Conservation (phyloP, 352 stramenopile species). For the Sclerospora graminicola region DNA sequence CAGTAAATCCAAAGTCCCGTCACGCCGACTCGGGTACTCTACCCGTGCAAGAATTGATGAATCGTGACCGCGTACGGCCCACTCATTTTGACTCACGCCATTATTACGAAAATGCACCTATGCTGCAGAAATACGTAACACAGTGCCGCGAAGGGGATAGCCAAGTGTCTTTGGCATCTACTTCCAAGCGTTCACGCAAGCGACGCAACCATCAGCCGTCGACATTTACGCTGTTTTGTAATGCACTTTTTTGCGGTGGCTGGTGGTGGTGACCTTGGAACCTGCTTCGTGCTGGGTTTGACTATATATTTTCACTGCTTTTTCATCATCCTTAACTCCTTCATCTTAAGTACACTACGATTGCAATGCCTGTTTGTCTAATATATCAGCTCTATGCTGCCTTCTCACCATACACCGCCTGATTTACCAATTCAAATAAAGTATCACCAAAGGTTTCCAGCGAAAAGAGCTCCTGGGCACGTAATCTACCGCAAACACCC, state of each 20-base stretch:
- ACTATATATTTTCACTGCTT: conserved; percentile 7
- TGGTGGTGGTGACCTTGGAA: conserved; percentile 4
- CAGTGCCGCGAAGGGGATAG: conserved; percentile 44
- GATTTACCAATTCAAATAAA: conserved; percentile 34
- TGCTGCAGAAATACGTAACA: conserved; percentile 80
- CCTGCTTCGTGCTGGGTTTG: conserved; percentile 5
- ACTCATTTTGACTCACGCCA: conserved; percentile 78
- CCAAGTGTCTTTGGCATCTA: conserved; percentile 21
- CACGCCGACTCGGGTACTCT: conserved; percentile 66
- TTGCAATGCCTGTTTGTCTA: conserved; percentile 2
- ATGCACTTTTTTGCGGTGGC: conserved; percentile 15
- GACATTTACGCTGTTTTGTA: conserved; percentile 15
- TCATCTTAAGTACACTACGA: conserved; percentile 16
- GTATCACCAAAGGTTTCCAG: conserved; percentile 66
- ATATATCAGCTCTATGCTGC: conserved; percentile 4
- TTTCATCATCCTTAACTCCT: conserved; percentile 12
- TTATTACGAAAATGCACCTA: conserved; percentile 79
- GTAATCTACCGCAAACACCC: conserved; percentile 34
- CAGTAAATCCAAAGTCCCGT: conserved; percentile 69
- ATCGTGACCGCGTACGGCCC: conserved; percentile 49
- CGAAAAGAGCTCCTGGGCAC: conserved; percentile 53
- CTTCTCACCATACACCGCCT: conserved; percentile 27
- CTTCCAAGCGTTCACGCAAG: conserved; percentile 12
- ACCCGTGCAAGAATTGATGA: conserved; percentile 76
- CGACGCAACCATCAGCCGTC: conserved; percentile 2